These are phyloP conservation scores for Penicillium sp. DNA, from an alignment of 2,329 filamentous ascomycete genomes.

Conservation along the genomic window DNA sequence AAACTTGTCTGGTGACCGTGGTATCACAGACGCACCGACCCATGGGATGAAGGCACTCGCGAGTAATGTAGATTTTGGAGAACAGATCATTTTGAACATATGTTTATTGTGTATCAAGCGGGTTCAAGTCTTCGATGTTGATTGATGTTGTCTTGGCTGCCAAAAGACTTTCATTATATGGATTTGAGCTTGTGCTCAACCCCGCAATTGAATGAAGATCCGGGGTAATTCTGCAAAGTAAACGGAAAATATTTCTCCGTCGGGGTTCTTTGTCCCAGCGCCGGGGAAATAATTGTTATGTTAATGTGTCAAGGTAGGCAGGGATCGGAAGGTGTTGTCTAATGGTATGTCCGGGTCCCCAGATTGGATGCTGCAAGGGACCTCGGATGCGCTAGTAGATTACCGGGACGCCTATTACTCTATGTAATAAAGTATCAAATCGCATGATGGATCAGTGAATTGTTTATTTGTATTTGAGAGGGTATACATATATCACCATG, in stretches of 20 bases:
- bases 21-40: conserved; percentile 5
- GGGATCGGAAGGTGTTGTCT: background rate
- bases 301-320: background rate
- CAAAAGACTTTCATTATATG: background rate
- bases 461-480: too few species aligned
- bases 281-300: background rate
- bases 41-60: background rate
- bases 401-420: background rate
- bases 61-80: background rate
- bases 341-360: background rate
- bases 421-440: background rate
- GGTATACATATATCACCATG: too few species aligned
- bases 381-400: background rate
- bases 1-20: conserved; percentile 10
- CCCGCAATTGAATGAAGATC: conserved; percentile 12
- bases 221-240: conserved; percentile 12
- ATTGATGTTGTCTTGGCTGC: background rate
- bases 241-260: conserved; percentile 13
- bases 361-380: background rate
- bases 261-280: background rate
- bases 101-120: background rate
- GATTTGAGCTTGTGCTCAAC: background rate
- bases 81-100: background rate
- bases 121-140: background rate
- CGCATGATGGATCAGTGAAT: too few species aligned